Percentiles rank a stretch among this genome's conserved stretches.
Conservation (phyloP, 1,284 basidiomycete species). For the Veloporphyrellus conicus region DNA sequence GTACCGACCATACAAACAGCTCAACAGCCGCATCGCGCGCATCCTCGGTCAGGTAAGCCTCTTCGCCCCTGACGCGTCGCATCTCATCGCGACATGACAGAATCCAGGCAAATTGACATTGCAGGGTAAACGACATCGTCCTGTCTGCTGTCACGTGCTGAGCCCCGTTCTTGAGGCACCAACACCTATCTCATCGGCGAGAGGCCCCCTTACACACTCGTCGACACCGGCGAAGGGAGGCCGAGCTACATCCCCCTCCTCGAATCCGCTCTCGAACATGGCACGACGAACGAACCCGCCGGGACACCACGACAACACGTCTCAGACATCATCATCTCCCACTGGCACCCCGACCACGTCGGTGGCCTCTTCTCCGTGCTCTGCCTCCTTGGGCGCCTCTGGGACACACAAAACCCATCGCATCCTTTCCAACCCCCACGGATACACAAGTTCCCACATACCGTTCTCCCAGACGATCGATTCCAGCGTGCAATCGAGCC, state of each 20-base stretch:
- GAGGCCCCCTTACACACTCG: slow-evolving; percentile 67
- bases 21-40: slow-evolving; percentile 60
- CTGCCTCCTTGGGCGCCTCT: slow-evolving; percentile 56
- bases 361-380: slow-evolving; percentile 76
- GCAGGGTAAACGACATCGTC: slow-evolving; percentile 55
- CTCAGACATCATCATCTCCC: slow-evolving; percentile 86
- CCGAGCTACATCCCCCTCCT: slow-evolving; percentile 67
- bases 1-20: slow-evolving; percentile 34
- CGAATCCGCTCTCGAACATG: slow-evolving; percentile 48
- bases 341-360: slow-evolving; percentile 87
- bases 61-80: not conserved
- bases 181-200: slow-evolving; percentile 87
- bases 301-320: slow-evolving; percentile 46
- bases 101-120: slow-evolving; percentile 91
- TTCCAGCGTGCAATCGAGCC: slow-evolving; percentile 43
- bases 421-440: slow-evolving; percentile 57
- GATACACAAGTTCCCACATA: slow-evolving; percentile 64
- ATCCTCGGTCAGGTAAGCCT: slow-evolving; percentile 67
- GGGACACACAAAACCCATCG: slow-evolving; percentile 45
- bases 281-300: slow-evolving; percentile 19
- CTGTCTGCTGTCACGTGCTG: not conserved
- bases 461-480: slow-evolving; percentile 26
- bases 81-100: slow-evolving; percentile 35
- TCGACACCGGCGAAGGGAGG: slow-evolving; percentile 87
- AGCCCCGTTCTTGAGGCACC: slow-evolving; percentile 53